Evolutionary conservation across 805 yeast genomes (phyloP).

Genomic region (Yamadazyma nakazawae): DNA sequence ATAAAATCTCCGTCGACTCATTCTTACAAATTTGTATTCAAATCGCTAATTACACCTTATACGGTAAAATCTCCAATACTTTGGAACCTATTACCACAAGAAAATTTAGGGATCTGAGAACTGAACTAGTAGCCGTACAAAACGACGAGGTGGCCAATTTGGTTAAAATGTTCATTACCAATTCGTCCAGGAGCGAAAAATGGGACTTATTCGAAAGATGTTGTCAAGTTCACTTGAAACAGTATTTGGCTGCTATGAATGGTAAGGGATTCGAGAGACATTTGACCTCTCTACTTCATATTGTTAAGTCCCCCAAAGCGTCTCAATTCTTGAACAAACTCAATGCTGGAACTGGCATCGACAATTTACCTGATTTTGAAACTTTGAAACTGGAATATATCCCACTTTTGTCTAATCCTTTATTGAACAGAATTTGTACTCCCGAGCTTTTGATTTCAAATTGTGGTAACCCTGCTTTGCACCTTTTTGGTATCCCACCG

Average conservation of each 20-base stretch:
- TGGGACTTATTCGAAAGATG: conserved; percentile 51
- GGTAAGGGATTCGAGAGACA: conserved; percentile 77
- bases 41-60: conserved; percentile 52
- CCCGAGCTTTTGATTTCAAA: conserved; percentile 61
- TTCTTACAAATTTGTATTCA: conserved; percentile 51
- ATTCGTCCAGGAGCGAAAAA: conserved; percentile 41
- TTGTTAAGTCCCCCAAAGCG: conserved; percentile 43
- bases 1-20: conserved; percentile 48
- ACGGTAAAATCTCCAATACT: conserved; percentile 47
- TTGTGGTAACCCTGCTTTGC: conserved; percentile 89
- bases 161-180: conserved; percentile 65
- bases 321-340: conserved; percentile 37
- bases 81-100: conserved; percentile 67
- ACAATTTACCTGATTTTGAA: conserved; percentile 24
- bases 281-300: conserved; percentile 59
- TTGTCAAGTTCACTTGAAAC: conserved; percentile 48
- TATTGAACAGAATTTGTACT: conserved; percentile 29
- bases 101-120: conserved; percentile 62
- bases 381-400: conserved; percentile 12
- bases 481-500: conserved; percentile 89
- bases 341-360: conserved; percentile 37
- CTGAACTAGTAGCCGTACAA: conserved; percentile 67
- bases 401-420: conserved; percentile 33
- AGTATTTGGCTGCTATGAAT: conserved; percentile 48
- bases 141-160: conserved; percentile 47